Conservation (phyloP, 176 grass and related monocot genomes). For the Rhynchospora breviuscula region DNA sequence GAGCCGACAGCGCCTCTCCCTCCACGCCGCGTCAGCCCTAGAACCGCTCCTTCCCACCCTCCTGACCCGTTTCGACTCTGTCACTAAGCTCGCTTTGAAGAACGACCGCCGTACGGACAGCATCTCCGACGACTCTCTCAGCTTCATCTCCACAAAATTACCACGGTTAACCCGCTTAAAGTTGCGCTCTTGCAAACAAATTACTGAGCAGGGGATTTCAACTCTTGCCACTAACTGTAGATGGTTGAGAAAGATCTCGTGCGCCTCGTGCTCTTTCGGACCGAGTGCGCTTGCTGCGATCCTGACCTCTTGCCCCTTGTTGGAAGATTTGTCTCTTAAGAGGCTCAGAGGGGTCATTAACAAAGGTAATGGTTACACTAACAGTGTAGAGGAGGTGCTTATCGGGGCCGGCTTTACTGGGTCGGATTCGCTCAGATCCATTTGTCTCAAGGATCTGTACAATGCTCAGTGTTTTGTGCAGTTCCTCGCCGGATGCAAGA, state of each 20-base stretch:
- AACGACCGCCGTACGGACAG: slow-evolving; percentile 63
- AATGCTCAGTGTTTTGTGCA: slow-evolving; percentile 80
- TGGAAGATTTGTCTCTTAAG: slow-evolving; percentile 81
- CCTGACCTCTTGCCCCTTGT: slow-evolving; percentile 39
- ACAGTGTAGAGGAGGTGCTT: not conserved
- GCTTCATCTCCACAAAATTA: slow-evolving; percentile 35
- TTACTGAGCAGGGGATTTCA: slow-evolving; percentile 56
- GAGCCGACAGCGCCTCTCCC: slow-evolving; percentile 50
- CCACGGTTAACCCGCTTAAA: slow-evolving; percentile 54
- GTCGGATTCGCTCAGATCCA: slow-evolving; percentile 39
- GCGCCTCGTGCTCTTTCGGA: slow-evolving; percentile 45
- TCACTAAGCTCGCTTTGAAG: slow-evolving; percentile 64
- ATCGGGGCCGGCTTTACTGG: not conserved
- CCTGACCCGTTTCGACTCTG: slow-evolving; percentile 45
- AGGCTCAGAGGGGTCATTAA: slow-evolving; percentile 48
- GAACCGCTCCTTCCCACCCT: slow-evolving; percentile 29
- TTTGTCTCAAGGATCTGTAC: slow-evolving; percentile 89
- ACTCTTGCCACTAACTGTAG: slow-evolving; percentile 31
- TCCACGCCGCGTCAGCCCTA: slow-evolving; percentile 45
- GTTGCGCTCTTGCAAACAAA: slow-evolving; percentile 45
- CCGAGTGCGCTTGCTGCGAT: slow-evolving; percentile 47
- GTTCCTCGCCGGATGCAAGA: slow-evolving; percentile 46
- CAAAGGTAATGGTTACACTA: slow-evolving; percentile 10
- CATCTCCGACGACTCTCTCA: slow-evolving; percentile 44
- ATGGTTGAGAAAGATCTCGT: slow-evolving; percentile 64